Evolutionary conservation across 192 early-diverging fungal species (phyloP).

Genomic region (Anaeromyces robustus): DNA sequence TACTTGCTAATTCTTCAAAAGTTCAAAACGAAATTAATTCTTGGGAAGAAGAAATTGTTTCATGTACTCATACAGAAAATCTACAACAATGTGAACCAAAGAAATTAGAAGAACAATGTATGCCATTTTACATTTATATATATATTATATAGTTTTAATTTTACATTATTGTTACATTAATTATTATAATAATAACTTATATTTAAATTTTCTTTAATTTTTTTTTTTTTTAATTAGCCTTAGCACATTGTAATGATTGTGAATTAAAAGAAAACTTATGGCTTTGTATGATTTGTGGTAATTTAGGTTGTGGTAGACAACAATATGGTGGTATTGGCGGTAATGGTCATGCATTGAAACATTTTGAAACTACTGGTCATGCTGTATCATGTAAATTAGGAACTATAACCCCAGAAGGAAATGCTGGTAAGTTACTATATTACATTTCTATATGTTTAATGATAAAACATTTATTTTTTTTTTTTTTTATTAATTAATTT

Average conservation of each 20-base stretch:
- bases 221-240: slow-evolving; percentile 6
- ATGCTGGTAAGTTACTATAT: slow-evolving; percentile 22
- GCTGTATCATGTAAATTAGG: slow-evolving; percentile 79
- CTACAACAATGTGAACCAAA: slow-evolving; percentile 34
- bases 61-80: slow-evolving; percentile 61
- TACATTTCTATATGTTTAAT: no score
- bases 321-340: slow-evolving; percentile 87
- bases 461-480: no score
- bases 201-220: background rate
- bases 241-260: slow-evolving; percentile 65
- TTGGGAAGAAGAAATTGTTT: slow-evolving; percentile 74
- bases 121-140: slow-evolving; percentile 5
- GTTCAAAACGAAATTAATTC: slow-evolving; percentile 79
- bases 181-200: background rate
- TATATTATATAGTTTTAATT: no score
- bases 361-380: slow-evolving; percentile 70
- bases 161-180: no score
- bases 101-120: slow-evolving; percentile 7
- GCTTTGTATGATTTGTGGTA: slow-evolving; percentile 88
- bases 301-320: slow-evolving; percentile 80
- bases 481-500: no score
- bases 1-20: slow-evolving; percentile 62
- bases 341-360: slow-evolving; percentile 79
- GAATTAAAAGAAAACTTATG: slow-evolving; percentile 86
- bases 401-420: slow-evolving; percentile 94